A percentile compares a stretch with the other conserved stretches of the same genome.
phyloP scores from a whole-genome alignment of 2,329 filamentous ascomycete genomes.

The Teratosphaeria nubilosa region DNA sequence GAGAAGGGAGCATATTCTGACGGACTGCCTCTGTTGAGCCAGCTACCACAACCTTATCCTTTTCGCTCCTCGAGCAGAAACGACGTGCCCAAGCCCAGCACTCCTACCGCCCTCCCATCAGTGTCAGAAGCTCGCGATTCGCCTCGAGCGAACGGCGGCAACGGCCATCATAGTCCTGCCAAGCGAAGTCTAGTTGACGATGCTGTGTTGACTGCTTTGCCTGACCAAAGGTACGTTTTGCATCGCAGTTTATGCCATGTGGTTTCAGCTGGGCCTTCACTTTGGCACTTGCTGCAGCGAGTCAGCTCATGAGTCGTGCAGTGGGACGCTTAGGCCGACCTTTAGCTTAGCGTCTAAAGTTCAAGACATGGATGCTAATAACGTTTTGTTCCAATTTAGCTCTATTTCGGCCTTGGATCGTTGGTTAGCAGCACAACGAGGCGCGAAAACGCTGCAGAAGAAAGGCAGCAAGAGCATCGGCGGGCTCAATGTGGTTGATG shows the following conservation, averaged over 20 bases:
- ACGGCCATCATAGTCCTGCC: not conserved
- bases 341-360: not conserved
- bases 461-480: constrained; percentile 12
- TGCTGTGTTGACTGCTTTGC: constrained; percentile 15
- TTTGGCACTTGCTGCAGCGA: not conserved
- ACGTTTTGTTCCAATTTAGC: constrained; percentile 6
- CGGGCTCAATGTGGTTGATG: constrained; percentile 17
- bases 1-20: constrained; percentile 9
- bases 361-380: not conserved
- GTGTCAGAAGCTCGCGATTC: not conserved
- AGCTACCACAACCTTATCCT: constrained; percentile 6
- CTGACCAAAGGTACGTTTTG: constrained; percentile 18
- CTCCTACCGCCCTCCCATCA: not conserved
- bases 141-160: not conserved
- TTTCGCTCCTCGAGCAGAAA: not conserved
- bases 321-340: not conserved
- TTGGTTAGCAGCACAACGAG: constrained; percentile 19
- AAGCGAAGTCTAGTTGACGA: constrained; percentile 12
- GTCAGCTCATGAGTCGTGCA: not conserved
- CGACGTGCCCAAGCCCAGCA: not conserved
- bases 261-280: not conserved
- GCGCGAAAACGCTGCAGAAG: constrained; percentile 9
- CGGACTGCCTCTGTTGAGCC: constrained; percentile 3
- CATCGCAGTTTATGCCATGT: not conserved
- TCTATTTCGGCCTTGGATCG: constrained; percentile 15